Evolutionary conservation across 805 yeast genomes (phyloP), one percentile per base, ranked within the genome.

Genomic region (Myxozyma sirexii): DNA sequence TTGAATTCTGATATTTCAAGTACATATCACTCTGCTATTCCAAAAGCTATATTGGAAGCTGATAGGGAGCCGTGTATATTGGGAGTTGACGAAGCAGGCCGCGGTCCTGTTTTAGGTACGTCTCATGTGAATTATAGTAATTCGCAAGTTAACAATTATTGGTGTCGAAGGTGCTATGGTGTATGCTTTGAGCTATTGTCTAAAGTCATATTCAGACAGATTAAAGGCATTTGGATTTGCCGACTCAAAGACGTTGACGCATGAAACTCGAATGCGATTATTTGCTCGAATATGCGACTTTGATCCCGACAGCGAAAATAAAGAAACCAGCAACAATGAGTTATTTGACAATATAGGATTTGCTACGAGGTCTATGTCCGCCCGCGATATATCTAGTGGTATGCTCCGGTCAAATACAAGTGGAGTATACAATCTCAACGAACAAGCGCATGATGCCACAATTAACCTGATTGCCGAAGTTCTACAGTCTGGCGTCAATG

Each of bases 71-170:
- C 69, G 6, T 75, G 72, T 17, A 79, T 85, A 7, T 74, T 94
- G 10, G 99, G 99, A 0, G 96, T 94, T 0, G 99, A 94, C 73
- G 99, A 94, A 72, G 99, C 99, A 0, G 99, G 99, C 0, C 80
- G 99, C 66, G 99, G 99, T 0, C 99, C 99, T 0, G 97, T 96
- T 0, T 69, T 96, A 42, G 99, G 99, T 0, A 53, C 10, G 57
- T 26, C 15, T n/a, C n/a, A n/a, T n/a, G n/a, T n/a, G n/a, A n/a
- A n/a, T n/a, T n/a, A n/a, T n/a, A n/a, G n/a, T n/a, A n/a, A n/a
- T n/a, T n/a, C n/a, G n/a, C n/a, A n/a, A n/a, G n/a, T n/a, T n/a
- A n/a, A 19, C 24, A 8, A 13, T 4, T 44, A 26, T 26, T 27
- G 21, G 24, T 15, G 12, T 3, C 33, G 5, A n/a, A 62, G 67